These are phyloP conservation scores for Phoma herbarum DNA, from an alignment of 2,329 filamentous ascomycete species.

Conservation along the genomic window DNA sequence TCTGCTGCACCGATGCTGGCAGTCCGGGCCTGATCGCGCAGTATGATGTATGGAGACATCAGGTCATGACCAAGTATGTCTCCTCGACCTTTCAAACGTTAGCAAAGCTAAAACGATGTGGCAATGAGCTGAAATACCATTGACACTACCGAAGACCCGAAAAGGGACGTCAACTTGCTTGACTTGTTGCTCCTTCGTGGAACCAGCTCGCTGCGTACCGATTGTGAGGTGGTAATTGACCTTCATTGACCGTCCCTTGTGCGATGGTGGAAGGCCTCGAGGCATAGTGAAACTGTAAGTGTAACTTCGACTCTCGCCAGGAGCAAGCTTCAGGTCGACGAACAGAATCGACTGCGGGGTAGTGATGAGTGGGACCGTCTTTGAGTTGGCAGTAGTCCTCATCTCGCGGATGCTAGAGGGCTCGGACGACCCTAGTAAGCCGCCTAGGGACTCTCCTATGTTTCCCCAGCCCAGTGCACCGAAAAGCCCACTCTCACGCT, in stretches of 20 bases:
- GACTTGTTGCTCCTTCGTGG: slow-evolving; percentile 77
- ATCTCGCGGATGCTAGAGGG: slow-evolving; percentile 96
- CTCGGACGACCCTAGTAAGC: slow-evolving; percentile 84
- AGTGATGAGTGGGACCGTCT: slow-evolving; percentile 88
- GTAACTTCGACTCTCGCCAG: slow-evolving; percentile 87
- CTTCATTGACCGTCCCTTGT: slow-evolving; percentile 92
- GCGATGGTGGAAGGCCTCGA: slow-evolving; percentile 86
- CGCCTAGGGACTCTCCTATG: slow-evolving; percentile 86
- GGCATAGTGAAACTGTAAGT: slow-evolving; percentile 88
- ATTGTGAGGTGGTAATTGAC: slow-evolving; percentile 91
- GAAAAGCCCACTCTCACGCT: slow-evolving; percentile 80
- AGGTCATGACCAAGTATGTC: slow-evolving; percentile 92
- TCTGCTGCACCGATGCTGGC: slow-evolving; percentile 44
- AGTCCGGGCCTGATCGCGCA: slow-evolving; percentile 79
- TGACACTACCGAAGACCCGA: slow-evolving; percentile 90
- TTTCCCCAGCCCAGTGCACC: slow-evolving; percentile 87
- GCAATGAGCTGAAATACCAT: slow-evolving; percentile 58
- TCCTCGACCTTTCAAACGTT: slow-evolving; percentile 65
- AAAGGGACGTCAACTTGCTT: slow-evolving; percentile 94
- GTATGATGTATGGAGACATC: slow-evolving; percentile 90
- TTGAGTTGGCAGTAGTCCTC: slow-evolving; percentile 84
- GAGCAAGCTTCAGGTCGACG: slow-evolving; percentile 85
- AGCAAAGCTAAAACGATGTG: slow-evolving; percentile 18
- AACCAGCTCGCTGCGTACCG: slow-evolving; percentile 86
- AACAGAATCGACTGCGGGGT: slow-evolving; percentile 96